These are phyloP conservation scores for Tetrahymena borealis DNA, from an alignment of 73 alveolate genomes.

Conservation along the genomic window DNA sequence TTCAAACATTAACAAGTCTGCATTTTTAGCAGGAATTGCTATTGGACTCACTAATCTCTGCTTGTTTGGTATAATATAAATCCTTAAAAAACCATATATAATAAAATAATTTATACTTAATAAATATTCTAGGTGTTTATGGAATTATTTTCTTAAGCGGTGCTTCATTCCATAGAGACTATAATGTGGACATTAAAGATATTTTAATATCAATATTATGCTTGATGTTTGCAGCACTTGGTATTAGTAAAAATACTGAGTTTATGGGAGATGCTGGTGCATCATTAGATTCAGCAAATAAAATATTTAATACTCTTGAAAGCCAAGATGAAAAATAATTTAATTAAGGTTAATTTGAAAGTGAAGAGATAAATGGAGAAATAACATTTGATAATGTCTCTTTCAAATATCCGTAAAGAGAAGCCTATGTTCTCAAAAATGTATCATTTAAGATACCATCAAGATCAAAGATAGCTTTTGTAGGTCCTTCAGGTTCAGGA, in stretches of 20 bases:
- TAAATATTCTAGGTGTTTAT: not conserved
- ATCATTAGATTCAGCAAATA: not conserved
- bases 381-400: slow-evolving; percentile 58
- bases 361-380: slow-evolving; percentile 19
- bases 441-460: not conserved
- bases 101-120: not conserved
- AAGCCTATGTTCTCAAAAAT: slow-evolving; percentile 5
- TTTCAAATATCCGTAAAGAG: slow-evolving; percentile 61
- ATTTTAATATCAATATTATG: not conserved
- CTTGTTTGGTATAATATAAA: not conserved
- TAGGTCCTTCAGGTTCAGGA: slow-evolving; percentile 71
- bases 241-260: not conserved
- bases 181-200: not conserved
- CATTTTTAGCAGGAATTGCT: not conserved
- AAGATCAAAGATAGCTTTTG: slow-evolving; percentile 44
- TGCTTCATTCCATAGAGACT: not conserved
- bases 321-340: not conserved
- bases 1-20: not conserved
- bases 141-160: not conserved
- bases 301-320: not conserved
- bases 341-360: not conserved
- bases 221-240: not conserved
- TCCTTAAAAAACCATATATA: too few species aligned
- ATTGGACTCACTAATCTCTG: not conserved
- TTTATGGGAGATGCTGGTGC: not conserved